Percentiles rank a stretch among this genome's conserved stretches.
phyloP scores from a whole-genome alignment of 441 rosid species.

The Mallotus repandus region DNA sequence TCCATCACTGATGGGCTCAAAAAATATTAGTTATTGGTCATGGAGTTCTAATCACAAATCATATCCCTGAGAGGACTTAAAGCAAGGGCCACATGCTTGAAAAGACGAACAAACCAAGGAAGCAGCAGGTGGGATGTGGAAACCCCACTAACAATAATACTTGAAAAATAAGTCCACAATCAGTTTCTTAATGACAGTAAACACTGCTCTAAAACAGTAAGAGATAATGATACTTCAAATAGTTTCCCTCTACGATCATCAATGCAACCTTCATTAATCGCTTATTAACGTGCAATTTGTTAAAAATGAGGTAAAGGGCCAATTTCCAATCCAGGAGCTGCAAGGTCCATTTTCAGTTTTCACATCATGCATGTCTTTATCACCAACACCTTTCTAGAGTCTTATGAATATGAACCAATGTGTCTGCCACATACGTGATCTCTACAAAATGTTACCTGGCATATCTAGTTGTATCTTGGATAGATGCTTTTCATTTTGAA shows the following conservation, averaged over 20 bases:
- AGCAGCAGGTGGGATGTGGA: conserved; percentile 23
- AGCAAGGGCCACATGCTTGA: conserved; percentile 29
- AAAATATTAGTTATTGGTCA: conserved; percentile 14
- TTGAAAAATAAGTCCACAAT: conserved; percentile 26
- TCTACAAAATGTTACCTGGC: not conserved
- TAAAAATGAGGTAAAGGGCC: conserved; percentile 9
- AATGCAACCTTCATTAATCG: conserved; percentile 18
- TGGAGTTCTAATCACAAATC: conserved; percentile 18
- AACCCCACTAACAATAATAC: conserved; percentile 28
- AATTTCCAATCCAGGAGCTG: conserved; percentile 23
- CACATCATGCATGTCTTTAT: conserved; percentile 22
- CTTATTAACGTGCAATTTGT: conserved; percentile 12
- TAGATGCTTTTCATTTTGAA: not conserved
- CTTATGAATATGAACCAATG: conserved; percentile 3
- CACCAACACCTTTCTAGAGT: not conserved
- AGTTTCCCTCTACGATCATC: conserved; percentile 16
- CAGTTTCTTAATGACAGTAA: conserved; percentile 15
- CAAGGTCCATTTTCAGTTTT: conserved; percentile 22
- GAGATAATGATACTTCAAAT: conserved; percentile 9
- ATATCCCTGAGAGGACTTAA: conserved; percentile 28
- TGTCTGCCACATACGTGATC: conserved; percentile 14
- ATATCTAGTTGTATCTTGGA: conserved; percentile 6
- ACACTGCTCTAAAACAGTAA: conserved; percentile 15
- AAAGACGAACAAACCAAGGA: conserved; percentile 26
- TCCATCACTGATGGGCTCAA: conserved; percentile 11